Conservation (phyloP, 768 basidiomycete genomes). For the Baorangia bicolor region DNA sequence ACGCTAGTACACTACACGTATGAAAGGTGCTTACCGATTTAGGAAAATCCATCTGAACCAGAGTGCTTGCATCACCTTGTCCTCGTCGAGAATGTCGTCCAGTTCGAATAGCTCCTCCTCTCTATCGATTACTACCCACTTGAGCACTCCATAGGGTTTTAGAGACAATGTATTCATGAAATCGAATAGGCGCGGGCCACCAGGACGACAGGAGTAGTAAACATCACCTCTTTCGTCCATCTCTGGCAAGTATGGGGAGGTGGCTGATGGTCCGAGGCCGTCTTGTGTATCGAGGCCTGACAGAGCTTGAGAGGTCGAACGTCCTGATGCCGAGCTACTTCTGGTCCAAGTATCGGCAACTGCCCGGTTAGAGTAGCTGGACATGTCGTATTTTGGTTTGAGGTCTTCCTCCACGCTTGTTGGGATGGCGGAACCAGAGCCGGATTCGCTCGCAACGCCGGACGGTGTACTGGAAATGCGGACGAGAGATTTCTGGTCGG, state of each 20-base stretch:
- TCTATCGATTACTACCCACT: conserved; percentile 67
- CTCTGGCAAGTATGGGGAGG: conserved; percentile 48
- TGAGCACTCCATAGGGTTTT: conserved; percentile 61
- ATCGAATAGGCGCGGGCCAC: conserved; percentile 65
- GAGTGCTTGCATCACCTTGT: conserved; percentile 76
- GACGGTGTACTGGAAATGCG: conserved; percentile 16
- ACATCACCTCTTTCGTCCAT: conserved; percentile 48
- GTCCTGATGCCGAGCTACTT: conserved; percentile 4
- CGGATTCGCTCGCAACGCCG: conserved; percentile 4
- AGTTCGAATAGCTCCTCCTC: conserved; percentile 77
- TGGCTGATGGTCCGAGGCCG: conserved; percentile 52
- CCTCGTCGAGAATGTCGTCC: conserved; percentile 69
- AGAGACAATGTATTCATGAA: conserved; percentile 58
- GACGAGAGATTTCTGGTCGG: conserved; percentile 2
- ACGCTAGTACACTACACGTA: not conserved
- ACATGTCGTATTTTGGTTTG: conserved; percentile 20
- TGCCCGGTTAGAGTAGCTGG: not conserved
- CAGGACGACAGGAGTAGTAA: conserved; percentile 63
- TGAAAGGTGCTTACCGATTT: conserved; percentile 44
- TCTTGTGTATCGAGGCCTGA: conserved; percentile 35
- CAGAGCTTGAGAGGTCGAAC: conserved; percentile 10
- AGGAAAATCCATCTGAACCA: conserved; percentile 76
- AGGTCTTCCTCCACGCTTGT: conserved; percentile 20
- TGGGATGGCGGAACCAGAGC: conserved; percentile 1
- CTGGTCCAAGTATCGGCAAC: not conserved